phyloP scores from a whole-genome alignment of 495 filamentous ascomycete species.

The Sporormia fimetaria region DNA sequence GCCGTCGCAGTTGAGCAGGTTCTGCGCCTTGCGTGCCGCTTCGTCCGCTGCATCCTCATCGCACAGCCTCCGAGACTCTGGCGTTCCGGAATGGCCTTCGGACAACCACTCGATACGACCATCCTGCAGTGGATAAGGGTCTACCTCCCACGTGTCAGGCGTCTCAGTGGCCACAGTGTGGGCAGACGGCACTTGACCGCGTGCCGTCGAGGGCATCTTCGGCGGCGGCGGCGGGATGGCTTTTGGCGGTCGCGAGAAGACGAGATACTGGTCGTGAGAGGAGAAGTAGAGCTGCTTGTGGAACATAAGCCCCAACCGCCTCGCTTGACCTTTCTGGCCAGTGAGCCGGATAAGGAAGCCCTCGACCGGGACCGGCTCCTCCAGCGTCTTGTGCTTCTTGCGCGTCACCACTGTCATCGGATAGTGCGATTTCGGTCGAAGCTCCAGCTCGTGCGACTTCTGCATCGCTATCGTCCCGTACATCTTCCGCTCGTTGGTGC shows the following conservation, averaged over 20 bases:
- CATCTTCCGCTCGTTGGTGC: constrained; percentile 59
- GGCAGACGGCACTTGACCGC: constrained; percentile 42
- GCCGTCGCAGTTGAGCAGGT: constrained; percentile 50
- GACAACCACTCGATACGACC: constrained; percentile 49
- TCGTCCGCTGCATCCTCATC: constrained; percentile 50
- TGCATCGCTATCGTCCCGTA: constrained; percentile 65
- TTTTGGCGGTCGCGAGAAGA: constrained; percentile 56
- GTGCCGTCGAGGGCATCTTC: constrained; percentile 34
- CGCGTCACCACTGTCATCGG: constrained; percentile 40
- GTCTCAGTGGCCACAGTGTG: constrained; percentile 46
- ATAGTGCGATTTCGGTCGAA: constrained; percentile 61
- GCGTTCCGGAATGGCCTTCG: constrained; percentile 31
- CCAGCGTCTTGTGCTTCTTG: constrained; percentile 33
- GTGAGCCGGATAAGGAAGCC: constrained; percentile 63
- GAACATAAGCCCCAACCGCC: constrained; percentile 53
- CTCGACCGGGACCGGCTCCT: constrained; percentile 56
- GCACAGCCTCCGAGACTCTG: constrained; percentile 39
- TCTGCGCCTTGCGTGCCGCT: constrained; percentile 48
- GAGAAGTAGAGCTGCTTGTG: constrained; percentile 63
- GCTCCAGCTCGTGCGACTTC: constrained; percentile 61
- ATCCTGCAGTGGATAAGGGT: constrained; percentile 49
- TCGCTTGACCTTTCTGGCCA: constrained; percentile 49
- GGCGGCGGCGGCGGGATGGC: constrained; percentile 58
- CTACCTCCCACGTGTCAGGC: constrained; percentile 52
- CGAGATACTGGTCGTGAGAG: constrained; percentile 55